These are phyloP conservation scores for Phaseolus coccineus DNA, from an alignment of 331 rosid species.

Conservation along the genomic window DNA sequence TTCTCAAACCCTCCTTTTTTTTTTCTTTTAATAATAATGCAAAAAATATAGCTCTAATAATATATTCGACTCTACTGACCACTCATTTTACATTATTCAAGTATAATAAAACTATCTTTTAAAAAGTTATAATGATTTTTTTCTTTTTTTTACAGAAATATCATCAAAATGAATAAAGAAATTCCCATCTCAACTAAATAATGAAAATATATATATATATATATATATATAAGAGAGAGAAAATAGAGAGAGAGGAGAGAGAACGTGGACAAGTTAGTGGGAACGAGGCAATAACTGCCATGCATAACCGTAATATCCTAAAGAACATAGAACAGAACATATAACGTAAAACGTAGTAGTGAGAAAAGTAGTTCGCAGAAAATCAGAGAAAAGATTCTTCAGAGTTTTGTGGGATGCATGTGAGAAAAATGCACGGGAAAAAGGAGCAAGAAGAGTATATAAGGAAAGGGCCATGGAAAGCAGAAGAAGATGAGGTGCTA, in stretches of 20 bases:
- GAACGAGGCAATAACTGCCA: conserved; percentile 39
- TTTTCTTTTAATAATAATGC: too few relatives aligned
- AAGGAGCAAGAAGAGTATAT: conserved; percentile 56
- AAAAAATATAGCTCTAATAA: too few relatives aligned
- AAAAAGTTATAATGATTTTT: too few relatives aligned
- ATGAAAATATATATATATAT: too few relatives aligned
- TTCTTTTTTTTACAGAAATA: too few relatives aligned
- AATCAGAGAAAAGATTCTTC: background rate
- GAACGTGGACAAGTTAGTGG: conserved; percentile 44
- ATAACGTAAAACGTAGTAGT: conserved; percentile 6
- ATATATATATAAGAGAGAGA: too few relatives aligned
- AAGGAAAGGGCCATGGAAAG: conserved; percentile 89
- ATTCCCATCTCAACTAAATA: too few relatives aligned
- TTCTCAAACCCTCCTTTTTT: too few relatives aligned
- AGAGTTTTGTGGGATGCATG: background rate
- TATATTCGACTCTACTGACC: too few relatives aligned
- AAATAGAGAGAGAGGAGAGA: background rate
- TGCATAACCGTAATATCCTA: conserved; percentile 35
- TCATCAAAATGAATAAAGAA: too few relatives aligned
- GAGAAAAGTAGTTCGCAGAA: background rate
- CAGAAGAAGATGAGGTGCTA: conserved; percentile 83
- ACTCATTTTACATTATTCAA: too few relatives aligned
- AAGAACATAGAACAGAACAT: conserved; percentile 13
- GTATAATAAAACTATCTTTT: too few relatives aligned
- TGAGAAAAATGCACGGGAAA: conserved; percentile 57